Evolutionary conservation across 2,329 filamentous ascomycete species (phyloP), one percentile per base, ranked within the genome.

Genomic region (Calcarisporium arbuscula): DNA sequence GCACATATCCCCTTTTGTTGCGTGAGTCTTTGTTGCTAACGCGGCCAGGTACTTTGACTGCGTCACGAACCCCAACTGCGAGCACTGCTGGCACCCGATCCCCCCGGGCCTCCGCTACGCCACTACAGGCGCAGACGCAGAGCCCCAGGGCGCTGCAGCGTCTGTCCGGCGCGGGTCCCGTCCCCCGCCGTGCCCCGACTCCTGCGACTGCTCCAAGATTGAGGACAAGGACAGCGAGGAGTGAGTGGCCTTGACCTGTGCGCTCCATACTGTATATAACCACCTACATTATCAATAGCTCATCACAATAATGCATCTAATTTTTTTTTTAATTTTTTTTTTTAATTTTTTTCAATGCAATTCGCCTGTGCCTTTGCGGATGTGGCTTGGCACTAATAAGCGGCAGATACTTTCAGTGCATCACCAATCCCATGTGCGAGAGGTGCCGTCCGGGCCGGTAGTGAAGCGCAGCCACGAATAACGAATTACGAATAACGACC

Each of bases 391-490:
- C 38, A 52, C 10, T 53, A 55, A 56, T 57, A 39, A 26, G 42
- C 35, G 5, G 1, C 18, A 61, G 58, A 18, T 59, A 47, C 30
- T 56, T 59, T 9, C 56, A 60, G 19, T 61, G 58, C 36, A 35
- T 60, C 9, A 56, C 54, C 12, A 54, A 60, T 7, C 47, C 49
- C 6, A 40, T 44, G 8, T 61, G 58, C 22, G 51, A 53, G 29
- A 41, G 14, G 35, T 53, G 28, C 49, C 46, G 22, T 25, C 22
- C 22, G 10, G 22, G n/a, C n/a, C n/a, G n/a, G n/a, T n/a, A n/a
- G n/a, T n/a, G n/a, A n/a, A n/a, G n/a, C n/a, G n/a, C n/a, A n/a
- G n/a, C n/a, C n/a, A n/a, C n/a, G n/a, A n/a, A n/a, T n/a, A n/a
- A n/a, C n/a, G n/a, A n/a, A n/a, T n/a, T n/a, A n/a, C n/a, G n/a